phyloP scores from a whole-genome alignment of 1,139 yeast species.

The Zygoascus hellenicus region DNA sequence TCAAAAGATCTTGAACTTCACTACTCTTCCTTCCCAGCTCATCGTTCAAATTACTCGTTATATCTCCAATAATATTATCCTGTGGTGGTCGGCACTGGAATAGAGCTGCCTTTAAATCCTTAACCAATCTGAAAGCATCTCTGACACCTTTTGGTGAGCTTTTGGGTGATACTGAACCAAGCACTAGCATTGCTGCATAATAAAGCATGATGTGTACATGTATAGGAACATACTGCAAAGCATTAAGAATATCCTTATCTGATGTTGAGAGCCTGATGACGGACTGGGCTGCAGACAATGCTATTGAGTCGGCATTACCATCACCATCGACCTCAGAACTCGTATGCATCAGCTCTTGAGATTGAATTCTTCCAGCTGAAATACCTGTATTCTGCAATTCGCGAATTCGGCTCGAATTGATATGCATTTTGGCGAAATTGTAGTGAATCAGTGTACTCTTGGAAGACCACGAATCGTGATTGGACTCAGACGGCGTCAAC shows the following conservation, averaged over 20 bases:
- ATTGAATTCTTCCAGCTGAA: constrained; percentile 10
- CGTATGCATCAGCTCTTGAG: constrained; percentile 7
- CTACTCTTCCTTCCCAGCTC: constrained; percentile 40
- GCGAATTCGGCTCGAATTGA: constrained; percentile 53
- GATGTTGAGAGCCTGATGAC: constrained; percentile 53
- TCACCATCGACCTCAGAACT: constrained; percentile 13
- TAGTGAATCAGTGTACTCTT: constrained; percentile 65
- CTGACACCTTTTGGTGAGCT: constrained; percentile 11
- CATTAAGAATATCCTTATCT: constrained; percentile 53
- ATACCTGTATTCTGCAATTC: constrained; percentile 28
- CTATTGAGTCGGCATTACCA: constrained; percentile 38
- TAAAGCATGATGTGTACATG: constrained; percentile 68
- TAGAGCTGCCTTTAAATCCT: constrained; percentile 41
- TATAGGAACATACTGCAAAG: constrained; percentile 60
- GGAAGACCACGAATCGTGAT: constrained; percentile 63
- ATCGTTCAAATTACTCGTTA: constrained; percentile 43
- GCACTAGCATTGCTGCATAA: constrained; percentile 55
- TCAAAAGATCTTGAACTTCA: constrained; percentile 21
- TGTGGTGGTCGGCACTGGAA: constrained; percentile 49
- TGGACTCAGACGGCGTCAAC: constrained; percentile 50
- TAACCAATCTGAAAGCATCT: constrained; percentile 28
- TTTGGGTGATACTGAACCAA: constrained; percentile 24
- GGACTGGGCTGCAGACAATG: constrained; percentile 58
- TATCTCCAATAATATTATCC: constrained; percentile 45
- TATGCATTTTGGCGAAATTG: constrained; percentile 71